phyloP scores from a whole-genome alignment of 441 rosid genomes.

The Geranium incanum region DNA sequence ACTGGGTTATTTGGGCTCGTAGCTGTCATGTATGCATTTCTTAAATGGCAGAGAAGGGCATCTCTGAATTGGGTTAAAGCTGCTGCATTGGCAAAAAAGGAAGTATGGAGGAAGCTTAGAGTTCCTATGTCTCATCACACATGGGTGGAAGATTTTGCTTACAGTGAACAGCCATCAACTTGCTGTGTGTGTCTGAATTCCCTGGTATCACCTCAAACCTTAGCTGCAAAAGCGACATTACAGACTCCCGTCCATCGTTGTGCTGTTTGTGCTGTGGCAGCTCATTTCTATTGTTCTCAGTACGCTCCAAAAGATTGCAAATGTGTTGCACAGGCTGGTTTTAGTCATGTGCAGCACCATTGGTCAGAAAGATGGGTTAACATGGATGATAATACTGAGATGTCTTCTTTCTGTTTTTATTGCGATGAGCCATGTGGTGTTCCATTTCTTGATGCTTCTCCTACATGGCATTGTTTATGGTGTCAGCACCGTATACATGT shows the following conservation, averaged over 20 bases:
- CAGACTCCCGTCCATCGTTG: slow-evolving; percentile 44
- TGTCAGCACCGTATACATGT: slow-evolving; percentile 65
- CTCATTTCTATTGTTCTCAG: slow-evolving; percentile 53
- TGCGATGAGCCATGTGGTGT: slow-evolving; percentile 64
- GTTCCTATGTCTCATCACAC: slow-evolving; percentile 54
- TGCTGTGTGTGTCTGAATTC: slow-evolving; percentile 57
- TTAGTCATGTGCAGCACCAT: slow-evolving; percentile 46
- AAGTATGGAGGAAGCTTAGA: slow-evolving; percentile 45
- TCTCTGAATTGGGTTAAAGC: slow-evolving; percentile 54
- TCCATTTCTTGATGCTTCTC: slow-evolving; percentile 60
- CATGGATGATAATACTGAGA: slow-evolving; percentile 48
- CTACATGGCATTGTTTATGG: slow-evolving; percentile 68
- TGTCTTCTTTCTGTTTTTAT: slow-evolving; percentile 52
- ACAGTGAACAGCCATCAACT: slow-evolving; percentile 40
- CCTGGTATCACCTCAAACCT: slow-evolving; percentile 32
- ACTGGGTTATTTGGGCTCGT: slow-evolving; percentile 37
- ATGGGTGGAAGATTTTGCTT: slow-evolving; percentile 49
- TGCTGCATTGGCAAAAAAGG: slow-evolving; percentile 50
- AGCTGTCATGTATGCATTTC: slow-evolving; percentile 35
- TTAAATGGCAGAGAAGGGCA: slow-evolving; percentile 50
- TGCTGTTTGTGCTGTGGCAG: slow-evolving; percentile 50
- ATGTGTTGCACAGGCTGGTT: slow-evolving; percentile 56
- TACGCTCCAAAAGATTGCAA: slow-evolving; percentile 52
- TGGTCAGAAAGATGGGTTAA: slow-evolving; percentile 67
- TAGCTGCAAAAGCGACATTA: slow-evolving; percentile 27